Percentiles rank a stretch among this genome's conserved stretches.
phyloP scores from a whole-genome alignment of 1,139 yeast genomes.

The Kurtzmaniella quercitrusa region DNA sequence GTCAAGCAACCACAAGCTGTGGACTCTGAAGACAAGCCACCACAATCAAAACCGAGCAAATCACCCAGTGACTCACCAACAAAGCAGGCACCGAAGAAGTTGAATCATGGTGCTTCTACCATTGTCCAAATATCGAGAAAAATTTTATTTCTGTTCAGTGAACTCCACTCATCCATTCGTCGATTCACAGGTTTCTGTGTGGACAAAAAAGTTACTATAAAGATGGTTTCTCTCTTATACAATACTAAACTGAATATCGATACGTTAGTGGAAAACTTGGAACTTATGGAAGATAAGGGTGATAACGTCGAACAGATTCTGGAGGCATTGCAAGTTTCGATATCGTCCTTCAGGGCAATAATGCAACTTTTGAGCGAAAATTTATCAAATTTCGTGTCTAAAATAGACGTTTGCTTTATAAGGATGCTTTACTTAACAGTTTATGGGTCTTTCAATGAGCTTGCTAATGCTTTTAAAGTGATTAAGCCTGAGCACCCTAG shows the following conservation, averaged over 20 bases:
- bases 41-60: constrained; percentile 1
- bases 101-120: constrained; percentile 13
- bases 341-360: constrained; percentile 48
- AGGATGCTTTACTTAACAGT: constrained; percentile 70
- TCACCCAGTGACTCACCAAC: constrained; percentile 3
- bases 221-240: constrained; percentile 53
- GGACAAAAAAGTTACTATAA: constrained; percentile 58
- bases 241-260: constrained; percentile 59
- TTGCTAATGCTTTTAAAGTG: constrained; percentile 66
- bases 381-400: constrained; percentile 44
- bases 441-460: constrained; percentile 71
- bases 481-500: constrained; percentile 8
- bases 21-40: constrained; percentile 5
- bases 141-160: constrained; percentile 58
- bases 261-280: constrained; percentile 54
- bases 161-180: constrained; percentile 64
- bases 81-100: neutral
- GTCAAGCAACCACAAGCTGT: neutral
- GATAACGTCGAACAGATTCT: constrained; percentile 27
- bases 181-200: constrained; percentile 64
- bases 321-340: constrained; percentile 30
- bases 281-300: constrained; percentile 48
- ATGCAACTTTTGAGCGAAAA: constrained; percentile 47
- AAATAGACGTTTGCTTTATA: constrained; percentile 64
- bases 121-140: constrained; percentile 54